Percentiles rank a stretch among this genome's conserved stretches.
Conservation (phyloP, 129 eudicot species). For the Centrapalus pauciflorus region DNA sequence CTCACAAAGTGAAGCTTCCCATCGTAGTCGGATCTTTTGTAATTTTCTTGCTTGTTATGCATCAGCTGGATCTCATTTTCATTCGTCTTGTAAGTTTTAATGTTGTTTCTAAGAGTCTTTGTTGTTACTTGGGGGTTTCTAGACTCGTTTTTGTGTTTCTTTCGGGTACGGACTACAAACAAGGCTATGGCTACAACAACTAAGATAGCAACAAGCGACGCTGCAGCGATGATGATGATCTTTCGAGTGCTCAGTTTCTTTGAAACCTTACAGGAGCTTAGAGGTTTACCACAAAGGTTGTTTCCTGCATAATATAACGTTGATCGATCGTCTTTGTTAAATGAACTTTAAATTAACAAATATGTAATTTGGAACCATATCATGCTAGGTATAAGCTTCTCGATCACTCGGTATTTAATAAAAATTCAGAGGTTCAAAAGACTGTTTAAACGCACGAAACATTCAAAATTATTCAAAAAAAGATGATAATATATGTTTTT, state of each 20-base stretch:
- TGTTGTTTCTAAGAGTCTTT: background rate
- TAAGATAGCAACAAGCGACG: slow-evolving; percentile 18
- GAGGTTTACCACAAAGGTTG: slow-evolving; percentile 57
- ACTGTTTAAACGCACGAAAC: too few species aligned
- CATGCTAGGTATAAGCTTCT: too few species aligned
- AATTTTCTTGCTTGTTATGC: slow-evolving; percentile 3
- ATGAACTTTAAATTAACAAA: too few species aligned
- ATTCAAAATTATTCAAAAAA: too few species aligned
- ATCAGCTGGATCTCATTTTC: slow-evolving; percentile 13
- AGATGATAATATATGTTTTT: too few species aligned
- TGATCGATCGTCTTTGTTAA: too few species aligned
- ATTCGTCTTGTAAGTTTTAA: background rate
- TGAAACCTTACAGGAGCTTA: slow-evolving; percentile 31
- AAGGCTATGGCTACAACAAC: slow-evolving; percentile 9
- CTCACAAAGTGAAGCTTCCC: slow-evolving; percentile 59
- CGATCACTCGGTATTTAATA: too few species aligned
- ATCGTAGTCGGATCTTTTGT: slow-evolving; percentile 27
- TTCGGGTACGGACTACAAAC: background rate
- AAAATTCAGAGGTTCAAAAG: too few species aligned
- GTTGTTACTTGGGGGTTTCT: slow-evolving; percentile 10
- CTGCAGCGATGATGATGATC: slow-evolving; percentile 24
- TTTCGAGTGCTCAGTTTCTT: slow-evolving; percentile 12
- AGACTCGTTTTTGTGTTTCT: slow-evolving; percentile 6
- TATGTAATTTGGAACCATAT: too few species aligned
- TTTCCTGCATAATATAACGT: slow-evolving; percentile 42